phyloP scores from a whole-genome alignment of 2,329 filamentous ascomycete species.

The Aspergillus arachidicola region DNA sequence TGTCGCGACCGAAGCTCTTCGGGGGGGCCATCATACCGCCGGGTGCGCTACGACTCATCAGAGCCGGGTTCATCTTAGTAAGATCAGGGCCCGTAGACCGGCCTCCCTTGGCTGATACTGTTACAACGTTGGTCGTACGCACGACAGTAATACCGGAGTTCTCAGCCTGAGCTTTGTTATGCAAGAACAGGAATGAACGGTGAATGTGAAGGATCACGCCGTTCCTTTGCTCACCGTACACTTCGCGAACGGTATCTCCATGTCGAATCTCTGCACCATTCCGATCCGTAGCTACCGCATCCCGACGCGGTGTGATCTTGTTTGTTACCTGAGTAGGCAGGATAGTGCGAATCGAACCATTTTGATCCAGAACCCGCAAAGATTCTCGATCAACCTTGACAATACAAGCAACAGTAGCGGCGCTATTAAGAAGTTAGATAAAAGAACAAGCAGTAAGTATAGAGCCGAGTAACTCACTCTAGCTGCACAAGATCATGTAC shows the following conservation, averaged over 20 bases:
- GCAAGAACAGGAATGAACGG: constrained; percentile 86
- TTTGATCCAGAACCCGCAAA: constrained; percentile 85
- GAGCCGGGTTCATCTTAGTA: constrained; percentile 86
- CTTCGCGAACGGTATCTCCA: constrained; percentile 91
- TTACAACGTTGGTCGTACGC: constrained; percentile 80
- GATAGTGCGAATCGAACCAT: constrained; percentile 77
- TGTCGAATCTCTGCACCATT: constrained; percentile 90
- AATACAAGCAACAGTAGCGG: constrained; percentile 87
- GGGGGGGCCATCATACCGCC: constrained; percentile 64
- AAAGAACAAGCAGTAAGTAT: not conserved
- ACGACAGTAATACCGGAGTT: constrained; percentile 90
- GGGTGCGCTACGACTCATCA: constrained; percentile 68
- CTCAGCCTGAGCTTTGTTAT: constrained; percentile 80
- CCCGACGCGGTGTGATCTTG: constrained; percentile 78
- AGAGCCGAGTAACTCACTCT: constrained; percentile 58
- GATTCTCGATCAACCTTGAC: constrained; percentile 95
- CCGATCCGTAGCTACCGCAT: constrained; percentile 87
- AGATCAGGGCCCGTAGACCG: constrained; percentile 77
- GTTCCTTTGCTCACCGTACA: constrained; percentile 78
- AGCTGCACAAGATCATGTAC: constrained; percentile 94
- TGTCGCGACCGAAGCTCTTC: constrained; percentile 74
- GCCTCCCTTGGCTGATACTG: constrained; percentile 91
- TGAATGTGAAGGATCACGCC: constrained; percentile 94
- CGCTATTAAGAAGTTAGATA: constrained; percentile 48
- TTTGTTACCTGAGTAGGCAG: constrained; percentile 92